Evolutionary conservation across 139 green algal genomes (phyloP).

Genomic region (Auxenochlorella protothecoides): DNA sequence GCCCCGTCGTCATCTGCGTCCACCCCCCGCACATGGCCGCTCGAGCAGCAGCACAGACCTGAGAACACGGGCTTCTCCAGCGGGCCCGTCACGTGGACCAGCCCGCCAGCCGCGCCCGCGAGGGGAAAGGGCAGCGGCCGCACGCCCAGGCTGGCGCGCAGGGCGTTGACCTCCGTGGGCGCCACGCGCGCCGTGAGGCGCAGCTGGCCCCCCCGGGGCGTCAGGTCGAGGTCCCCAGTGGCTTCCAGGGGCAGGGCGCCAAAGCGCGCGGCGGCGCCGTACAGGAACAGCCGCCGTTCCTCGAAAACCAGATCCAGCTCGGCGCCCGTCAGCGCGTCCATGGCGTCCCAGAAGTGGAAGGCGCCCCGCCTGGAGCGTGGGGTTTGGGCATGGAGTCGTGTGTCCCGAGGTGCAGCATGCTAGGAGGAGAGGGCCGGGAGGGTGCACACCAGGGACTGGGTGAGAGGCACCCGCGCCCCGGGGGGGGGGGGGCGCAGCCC

Average conservation of each 20-base stretch:
- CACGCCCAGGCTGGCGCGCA: slow-evolving; percentile 73
- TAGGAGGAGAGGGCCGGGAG: no score
- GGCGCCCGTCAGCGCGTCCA: slow-evolving; percentile 67
- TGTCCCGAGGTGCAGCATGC: no score
- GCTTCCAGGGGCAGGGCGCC: slow-evolving; percentile 57
- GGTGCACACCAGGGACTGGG: not conserved
- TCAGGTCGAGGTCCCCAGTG: slow-evolving; percentile 83
- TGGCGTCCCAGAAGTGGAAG: slow-evolving; percentile 93
- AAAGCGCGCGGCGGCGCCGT: slow-evolving; percentile 69
- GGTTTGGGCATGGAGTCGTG: no score
- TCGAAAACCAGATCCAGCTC: slow-evolving; percentile 88
- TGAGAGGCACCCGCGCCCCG: not conserved
- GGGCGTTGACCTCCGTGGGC: slow-evolving; percentile 75
- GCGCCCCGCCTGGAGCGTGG: slow-evolving; percentile 17
- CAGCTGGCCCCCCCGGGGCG: slow-evolving; percentile 72
- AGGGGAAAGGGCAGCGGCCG: slow-evolving; percentile 62
- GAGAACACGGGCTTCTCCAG: slow-evolving; percentile 86
- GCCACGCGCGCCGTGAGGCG: slow-evolving; percentile 53
- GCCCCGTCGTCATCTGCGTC: not conserved
- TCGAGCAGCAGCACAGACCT: slow-evolving; percentile 20
- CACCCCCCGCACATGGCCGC: slow-evolving; percentile 8
- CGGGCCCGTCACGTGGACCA: slow-evolving; percentile 77
- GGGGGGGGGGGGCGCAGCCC: not conserved
- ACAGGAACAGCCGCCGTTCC: slow-evolving; percentile 79
- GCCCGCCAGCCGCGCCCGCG: slow-evolving; percentile 64